Conservation (phyloP, 1,284 basidiomycete genomes). For the Cutaneotrichosporon spelunceum region DNA sequence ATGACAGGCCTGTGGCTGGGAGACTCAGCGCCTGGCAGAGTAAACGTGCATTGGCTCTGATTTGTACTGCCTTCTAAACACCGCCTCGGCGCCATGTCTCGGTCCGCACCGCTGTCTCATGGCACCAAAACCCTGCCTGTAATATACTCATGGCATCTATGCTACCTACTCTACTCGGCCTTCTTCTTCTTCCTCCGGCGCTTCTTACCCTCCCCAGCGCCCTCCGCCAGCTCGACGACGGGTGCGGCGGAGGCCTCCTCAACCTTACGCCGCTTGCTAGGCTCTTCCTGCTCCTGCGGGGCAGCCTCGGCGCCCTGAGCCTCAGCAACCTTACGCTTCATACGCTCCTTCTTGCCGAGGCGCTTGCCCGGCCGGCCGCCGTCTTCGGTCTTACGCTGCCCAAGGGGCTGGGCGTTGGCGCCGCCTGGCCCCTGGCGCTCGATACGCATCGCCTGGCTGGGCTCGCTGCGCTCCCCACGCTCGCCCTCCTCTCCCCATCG, state of each 20-base stretch:
- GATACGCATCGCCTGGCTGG: neutral
- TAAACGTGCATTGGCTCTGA: too few species aligned
- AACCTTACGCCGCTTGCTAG: conserved; percentile 15
- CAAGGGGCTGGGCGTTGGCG: conserved; percentile 20
- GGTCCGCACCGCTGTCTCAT: too few species aligned
- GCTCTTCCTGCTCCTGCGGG: neutral
- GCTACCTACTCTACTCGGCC: conserved; percentile 5
- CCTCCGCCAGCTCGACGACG: conserved; percentile 2
- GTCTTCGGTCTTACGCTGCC: conserved; percentile 17
- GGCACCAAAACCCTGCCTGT: neutral
- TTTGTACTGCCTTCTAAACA: too few species aligned
- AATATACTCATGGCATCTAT: neutral
- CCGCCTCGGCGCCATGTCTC: too few species aligned
- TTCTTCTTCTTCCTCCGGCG: conserved; percentile 26
- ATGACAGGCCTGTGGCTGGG: too few species aligned
- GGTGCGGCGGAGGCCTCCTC: conserved; percentile 1
- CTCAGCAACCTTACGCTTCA: conserved; percentile 25
- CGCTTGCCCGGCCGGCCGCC: conserved; percentile 39
- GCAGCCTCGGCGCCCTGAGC: conserved; percentile 13
- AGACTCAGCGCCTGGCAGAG: too few species aligned
- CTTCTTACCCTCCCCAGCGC: conserved; percentile 23
- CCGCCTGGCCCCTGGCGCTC: conserved; percentile 12
- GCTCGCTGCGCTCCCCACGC: conserved; percentile 13
- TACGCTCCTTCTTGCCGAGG: conserved; percentile 54
- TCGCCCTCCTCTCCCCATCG: conserved; percentile 54